phyloP scores from a whole-genome alignment of 805 yeast genomes.

The Jamesozyma rosinii region DNA sequence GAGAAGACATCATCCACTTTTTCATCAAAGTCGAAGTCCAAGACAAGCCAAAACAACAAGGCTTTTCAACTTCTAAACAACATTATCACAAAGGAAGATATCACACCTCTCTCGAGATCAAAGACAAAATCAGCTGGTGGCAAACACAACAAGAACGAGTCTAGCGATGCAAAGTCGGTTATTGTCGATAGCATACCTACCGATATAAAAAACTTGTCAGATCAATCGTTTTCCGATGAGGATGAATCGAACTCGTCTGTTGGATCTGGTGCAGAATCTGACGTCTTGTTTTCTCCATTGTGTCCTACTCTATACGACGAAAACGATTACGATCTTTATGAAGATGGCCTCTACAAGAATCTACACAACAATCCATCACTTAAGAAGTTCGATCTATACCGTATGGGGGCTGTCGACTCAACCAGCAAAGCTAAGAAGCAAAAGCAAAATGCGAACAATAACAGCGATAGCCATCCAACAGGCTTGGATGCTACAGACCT shows the following conservation, averaged over 20 bases:
- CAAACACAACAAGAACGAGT: neutral
- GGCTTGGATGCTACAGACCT: neutral
- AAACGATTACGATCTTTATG: slow-evolving; percentile 12
- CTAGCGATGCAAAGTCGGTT: neutral
- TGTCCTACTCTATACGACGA: slow-evolving; percentile 7
- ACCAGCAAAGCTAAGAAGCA: neutral
- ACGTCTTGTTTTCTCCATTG: slow-evolving; percentile 23
- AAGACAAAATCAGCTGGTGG: slow-evolving; percentile 1
- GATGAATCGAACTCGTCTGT: slow-evolving; percentile 7
- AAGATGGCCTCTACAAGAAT: neutral
- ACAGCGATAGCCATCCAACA: slow-evolving; percentile 1
- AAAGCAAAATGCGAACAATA: neutral
- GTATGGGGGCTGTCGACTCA: neutral
- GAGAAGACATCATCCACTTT: neutral
- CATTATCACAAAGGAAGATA: slow-evolving; percentile 23
- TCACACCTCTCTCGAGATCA: slow-evolving; percentile 15
- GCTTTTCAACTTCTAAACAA: slow-evolving; percentile 18
- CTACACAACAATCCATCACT: neutral
- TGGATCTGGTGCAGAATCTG: slow-evolving; percentile 10
- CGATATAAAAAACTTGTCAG: slow-evolving; percentile 1
- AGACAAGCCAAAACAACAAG: slow-evolving; percentile 2
- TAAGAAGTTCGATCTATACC: too few species aligned
- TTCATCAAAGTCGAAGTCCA: neutral
- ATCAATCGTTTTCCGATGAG: neutral
- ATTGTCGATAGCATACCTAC: slow-evolving; percentile 9